A percentile compares a stretch with the other conserved stretches of the same genome.
phyloP scores from a whole-genome alignment of 2,329 filamentous ascomycete genomes.

The Dothideomycetes sp. region DNA sequence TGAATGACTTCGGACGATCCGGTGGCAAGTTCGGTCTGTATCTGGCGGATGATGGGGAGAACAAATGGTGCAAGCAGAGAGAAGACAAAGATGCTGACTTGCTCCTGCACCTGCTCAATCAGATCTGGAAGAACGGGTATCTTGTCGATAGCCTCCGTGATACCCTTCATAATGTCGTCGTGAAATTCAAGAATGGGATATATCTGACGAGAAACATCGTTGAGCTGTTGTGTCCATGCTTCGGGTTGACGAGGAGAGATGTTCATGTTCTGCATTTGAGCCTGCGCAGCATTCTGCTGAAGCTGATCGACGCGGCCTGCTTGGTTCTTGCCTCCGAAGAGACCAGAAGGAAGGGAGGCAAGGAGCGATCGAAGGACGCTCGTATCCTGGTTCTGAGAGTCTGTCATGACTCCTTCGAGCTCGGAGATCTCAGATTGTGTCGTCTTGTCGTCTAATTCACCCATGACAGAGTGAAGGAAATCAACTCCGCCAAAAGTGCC shows the following conservation, averaged over 20 bases:
- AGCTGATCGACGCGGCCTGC: conserved; percentile 68
- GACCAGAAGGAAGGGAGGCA: conserved; percentile 67
- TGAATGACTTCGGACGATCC: conserved; percentile 81
- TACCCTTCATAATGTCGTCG: conserved; percentile 72
- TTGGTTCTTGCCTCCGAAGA: conserved; percentile 67
- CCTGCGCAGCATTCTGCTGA: conserved; percentile 60
- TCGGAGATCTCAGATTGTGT: conserved; percentile 38
- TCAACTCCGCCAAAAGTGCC: conserved; percentile 44
- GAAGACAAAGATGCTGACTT: conserved; percentile 83
- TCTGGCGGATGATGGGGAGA: conserved; percentile 72
- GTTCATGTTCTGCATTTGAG: conserved; percentile 44
- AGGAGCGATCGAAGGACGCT: conserved; percentile 72
- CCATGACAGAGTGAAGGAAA: conserved; percentile 39
- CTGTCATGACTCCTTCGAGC: conserved; percentile 66
- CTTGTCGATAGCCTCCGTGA: conserved; percentile 67
- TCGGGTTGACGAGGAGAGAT: conserved; percentile 74
- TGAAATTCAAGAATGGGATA: conserved; percentile 88
- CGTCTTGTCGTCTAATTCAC: conserved; percentile 38
- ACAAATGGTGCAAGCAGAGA: conserved; percentile 83
- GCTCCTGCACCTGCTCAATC: conserved; percentile 76
- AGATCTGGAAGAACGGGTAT: conserved; percentile 78
- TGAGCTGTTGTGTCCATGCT: conserved; percentile 68
- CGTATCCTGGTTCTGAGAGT: conserved; percentile 50
- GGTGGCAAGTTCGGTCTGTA: conserved; percentile 76
- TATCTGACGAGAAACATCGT: conserved; percentile 64